Evolutionary conservation across 768 basidiomycete genomes (phyloP), one percentile per base, ranked within the genome.

Genomic region (Chalciporus sphaerocephalus): DNA sequence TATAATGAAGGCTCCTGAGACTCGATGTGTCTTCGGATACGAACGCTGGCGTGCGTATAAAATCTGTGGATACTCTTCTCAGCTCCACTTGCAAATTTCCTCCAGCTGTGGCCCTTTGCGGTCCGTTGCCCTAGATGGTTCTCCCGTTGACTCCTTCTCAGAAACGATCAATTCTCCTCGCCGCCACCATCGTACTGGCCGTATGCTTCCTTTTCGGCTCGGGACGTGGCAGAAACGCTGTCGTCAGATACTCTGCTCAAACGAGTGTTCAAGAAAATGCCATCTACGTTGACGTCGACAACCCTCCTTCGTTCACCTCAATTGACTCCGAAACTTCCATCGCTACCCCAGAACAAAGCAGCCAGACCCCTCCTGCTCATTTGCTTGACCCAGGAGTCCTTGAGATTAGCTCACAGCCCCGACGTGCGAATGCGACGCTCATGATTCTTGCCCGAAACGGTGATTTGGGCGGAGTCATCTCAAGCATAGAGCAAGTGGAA

Each of bases 341-440:
- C 4, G n/a, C 28, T 15, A 15, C 38, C 12, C n/a, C 38, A 10
- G 43, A 25, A 22, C 30, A 39, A 23, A 41, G 5, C 30, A 15
- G 11, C 3, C 38, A 53, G 7, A 18, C 33, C 10, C 46, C 50
- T 32, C 42, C 46, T 13, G 23, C 47, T 3, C 38, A 47, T 17
- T 40, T 40, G 37, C 17, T 40, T 3, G 49, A 54, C 6, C 20
- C 52, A 9, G 23, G 17, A 15, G 23, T 22, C 16, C 6, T 21
- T 5, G 30, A 46, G 0, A 9, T 39, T 12, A 5, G 28, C 5
- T 1, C 32, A 10, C 21, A 22, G n/a, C 21, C 55, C 35, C 54
- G 47, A 1, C 66, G 64, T n/a, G 78, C 76, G 2, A 83, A 85
- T 43, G 83, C 83, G 8, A 78, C 76, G 0, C 73, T 84, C 47